Evolutionary conservation across 2,329 filamentous ascomycete genomes (phyloP).

Genomic region (Akanthomyces muscarius): DNA sequence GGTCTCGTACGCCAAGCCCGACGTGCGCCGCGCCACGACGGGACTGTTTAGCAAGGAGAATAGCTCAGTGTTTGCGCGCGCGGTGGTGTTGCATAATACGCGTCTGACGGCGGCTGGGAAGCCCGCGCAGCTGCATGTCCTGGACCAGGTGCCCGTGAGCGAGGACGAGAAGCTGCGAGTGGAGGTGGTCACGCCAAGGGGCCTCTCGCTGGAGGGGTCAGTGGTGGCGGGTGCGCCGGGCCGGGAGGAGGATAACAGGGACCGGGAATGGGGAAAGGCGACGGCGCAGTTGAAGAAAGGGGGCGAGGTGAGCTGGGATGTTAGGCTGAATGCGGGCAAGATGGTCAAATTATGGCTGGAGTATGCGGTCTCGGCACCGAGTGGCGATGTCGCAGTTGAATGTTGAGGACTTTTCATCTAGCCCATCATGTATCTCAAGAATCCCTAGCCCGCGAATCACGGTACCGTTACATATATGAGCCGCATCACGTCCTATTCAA

Average conservation of each 20-base stretch:
- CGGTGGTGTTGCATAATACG: slow-evolving; percentile 46
- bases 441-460: no score
- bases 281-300: slow-evolving; percentile 50
- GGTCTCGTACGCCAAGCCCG: slow-evolving; percentile 51
- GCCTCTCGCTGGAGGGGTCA: slow-evolving; percentile 37
- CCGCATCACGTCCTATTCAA: no score
- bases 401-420: background rate
- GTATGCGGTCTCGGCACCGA: slow-evolving; percentile 57
- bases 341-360: slow-evolving; percentile 55
- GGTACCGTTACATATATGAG: no score
- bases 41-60: slow-evolving; percentile 50
- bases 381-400: slow-evolving; percentile 35
- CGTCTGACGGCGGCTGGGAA: slow-evolving; percentile 30
- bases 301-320: slow-evolving; percentile 57
- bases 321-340: slow-evolving; percentile 54
- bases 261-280: slow-evolving; percentile 50
- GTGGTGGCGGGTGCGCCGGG: slow-evolving; percentile 34
- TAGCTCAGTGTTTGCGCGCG: slow-evolving; percentile 43
- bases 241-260: slow-evolving; percentile 30
- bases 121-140: slow-evolving; percentile 43
- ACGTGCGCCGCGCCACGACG: slow-evolving; percentile 44
- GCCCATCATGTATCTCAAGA: background rate
- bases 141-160: slow-evolving; percentile 55
- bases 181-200: slow-evolving; percentile 43
- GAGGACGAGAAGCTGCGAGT: slow-evolving; percentile 53